A percentile compares a stretch with the other conserved stretches of the same genome.
Conservation (phyloP, 1,139 yeast genomes). For the Chernovozyma aurita region DNA sequence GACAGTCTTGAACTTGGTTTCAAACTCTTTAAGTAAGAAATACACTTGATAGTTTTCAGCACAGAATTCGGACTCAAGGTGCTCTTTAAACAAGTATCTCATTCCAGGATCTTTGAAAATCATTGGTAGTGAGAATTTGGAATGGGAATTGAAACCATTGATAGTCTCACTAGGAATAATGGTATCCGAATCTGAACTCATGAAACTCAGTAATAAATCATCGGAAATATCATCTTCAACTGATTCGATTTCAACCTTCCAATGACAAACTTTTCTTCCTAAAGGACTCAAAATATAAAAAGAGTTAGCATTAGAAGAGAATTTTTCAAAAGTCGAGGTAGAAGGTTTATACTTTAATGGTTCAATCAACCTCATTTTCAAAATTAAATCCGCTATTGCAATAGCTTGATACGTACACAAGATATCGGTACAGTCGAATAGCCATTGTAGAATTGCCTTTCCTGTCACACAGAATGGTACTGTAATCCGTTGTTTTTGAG, state of each 20-base stretch:
- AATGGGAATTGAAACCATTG: neutral
- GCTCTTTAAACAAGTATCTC: conserved; percentile 60
- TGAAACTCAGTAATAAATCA: neutral
- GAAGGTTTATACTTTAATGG: conserved; percentile 24
- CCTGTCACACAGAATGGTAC: conserved; percentile 60
- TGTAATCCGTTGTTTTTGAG: conserved; percentile 1
- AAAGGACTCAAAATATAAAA: conserved; percentile 18
- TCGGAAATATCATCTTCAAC: neutral
- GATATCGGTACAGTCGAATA: conserved; percentile 82
- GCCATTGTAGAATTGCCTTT: conserved; percentile 79
- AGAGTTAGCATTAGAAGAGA: conserved; percentile 15
- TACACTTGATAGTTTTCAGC: conserved; percentile 75
- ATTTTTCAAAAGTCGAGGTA: conserved; percentile 7
- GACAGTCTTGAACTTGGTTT: conserved; percentile 16
- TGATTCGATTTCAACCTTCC: conserved; percentile 12
- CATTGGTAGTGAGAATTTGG: conserved; percentile 26
- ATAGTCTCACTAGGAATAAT: neutral
- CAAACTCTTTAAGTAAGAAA: conserved; percentile 47
- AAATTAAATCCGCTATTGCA: conserved; percentile 53
- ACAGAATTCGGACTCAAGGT: conserved; percentile 61
- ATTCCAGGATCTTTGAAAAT: conserved; percentile 76
- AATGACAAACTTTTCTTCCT: conserved; percentile 19
- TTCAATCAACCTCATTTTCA: conserved; percentile 45
- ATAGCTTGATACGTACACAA: conserved; percentile 56
- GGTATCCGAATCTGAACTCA: neutral